Percentiles rank a stretch among this genome's conserved stretches.
Evolutionary conservation across 805 yeast species (phyloP).

Genomic region (Ogataea haglerorum): DNA sequence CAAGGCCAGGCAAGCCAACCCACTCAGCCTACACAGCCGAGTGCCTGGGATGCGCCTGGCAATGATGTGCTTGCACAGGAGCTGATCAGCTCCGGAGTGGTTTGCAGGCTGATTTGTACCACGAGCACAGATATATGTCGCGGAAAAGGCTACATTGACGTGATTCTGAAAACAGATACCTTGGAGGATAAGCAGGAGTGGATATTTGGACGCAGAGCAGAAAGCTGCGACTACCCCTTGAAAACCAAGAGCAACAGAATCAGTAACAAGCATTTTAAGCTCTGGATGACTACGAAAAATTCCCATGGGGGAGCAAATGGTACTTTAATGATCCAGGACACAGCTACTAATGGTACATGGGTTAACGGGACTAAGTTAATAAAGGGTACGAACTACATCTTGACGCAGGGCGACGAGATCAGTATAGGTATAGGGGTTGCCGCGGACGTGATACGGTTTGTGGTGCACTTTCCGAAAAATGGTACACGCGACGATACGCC

Average conservation of each 20-base stretch:
- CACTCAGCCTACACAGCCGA: constrained; percentile 39
- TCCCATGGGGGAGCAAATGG: constrained; percentile 32
- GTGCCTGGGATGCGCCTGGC: constrained; percentile 26
- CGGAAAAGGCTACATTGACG: constrained; percentile 31
- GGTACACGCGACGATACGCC: constrained; percentile 15
- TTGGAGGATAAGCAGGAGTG: constrained; percentile 29
- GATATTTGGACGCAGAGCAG: constrained; percentile 65
- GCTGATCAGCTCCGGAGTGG: constrained; percentile 29
- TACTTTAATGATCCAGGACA: constrained; percentile 58
- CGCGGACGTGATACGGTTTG: constrained; percentile 56
- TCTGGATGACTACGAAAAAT: constrained; percentile 58
- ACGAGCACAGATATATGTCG: constrained; percentile 23
- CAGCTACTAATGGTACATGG: constrained; percentile 91
- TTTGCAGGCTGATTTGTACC: constrained; percentile 36
- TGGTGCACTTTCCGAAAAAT: constrained; percentile 44
- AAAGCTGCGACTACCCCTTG: constrained; percentile 58
- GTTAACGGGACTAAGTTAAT: constrained; percentile 71
- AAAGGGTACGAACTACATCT: constrained; percentile 72
- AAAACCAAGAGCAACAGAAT: constrained; percentile 59
- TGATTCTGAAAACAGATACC: constrained; percentile 21
- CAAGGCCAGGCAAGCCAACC: constrained; percentile 25
- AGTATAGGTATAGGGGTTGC: constrained; percentile 85
- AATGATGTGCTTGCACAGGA: constrained; percentile 26
- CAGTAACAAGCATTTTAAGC: constrained; percentile 66
- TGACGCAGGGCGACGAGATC: constrained; percentile 91